Evolutionary conservation across 768 basidiomycete species (phyloP), one percentile per base, ranked within the genome.

Genomic region (Boletus sp.): DNA sequence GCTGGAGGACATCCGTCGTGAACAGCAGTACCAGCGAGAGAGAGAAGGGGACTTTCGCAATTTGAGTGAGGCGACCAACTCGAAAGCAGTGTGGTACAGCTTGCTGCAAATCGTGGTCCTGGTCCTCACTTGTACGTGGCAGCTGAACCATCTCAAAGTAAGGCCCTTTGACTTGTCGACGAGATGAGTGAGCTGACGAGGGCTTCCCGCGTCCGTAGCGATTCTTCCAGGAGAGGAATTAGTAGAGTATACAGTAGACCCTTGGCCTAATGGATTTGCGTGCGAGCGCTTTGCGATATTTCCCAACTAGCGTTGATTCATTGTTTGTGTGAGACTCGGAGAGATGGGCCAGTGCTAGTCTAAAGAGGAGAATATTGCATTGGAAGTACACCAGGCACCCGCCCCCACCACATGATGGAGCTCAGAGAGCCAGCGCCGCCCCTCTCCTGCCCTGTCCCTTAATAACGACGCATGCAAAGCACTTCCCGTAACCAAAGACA

Each of bases 1-100:
- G 71, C 78, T 99, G 46, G 91, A 90, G 70, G 93, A 96, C 63
- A 88, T 98, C 51, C 80, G 93, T 43, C 79, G 93, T 25, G 97
- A 98, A 73, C 97, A 99, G 74, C 91, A 95, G 72, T 99, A 98
- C 68, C 96, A 98, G 76, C 81, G 97, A 40, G 96, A 99, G 74
- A 78, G 97, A 60, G 97, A 99, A 73, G 79, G 90, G 11, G 87
- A 90, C 62, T 99, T 89, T 68, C 77, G 97, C 37, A 76, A 93
- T 72, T 72, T 98, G 58, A 94, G 91, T 62, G 97, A 99, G 72
- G 70, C 73, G 15, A 96, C 93, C 37, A 99, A 99, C 73, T 75
- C 87, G n/a, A 77, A 86, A 55, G 94, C 97, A 1, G 90, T 98
- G 42, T 98, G 93, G 92, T 98, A 97, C 72, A 93, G 87, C 64